Conservation (phyloP, 1,284 basidiomycete genomes). For the Microbotryum scabiosae region DNA sequence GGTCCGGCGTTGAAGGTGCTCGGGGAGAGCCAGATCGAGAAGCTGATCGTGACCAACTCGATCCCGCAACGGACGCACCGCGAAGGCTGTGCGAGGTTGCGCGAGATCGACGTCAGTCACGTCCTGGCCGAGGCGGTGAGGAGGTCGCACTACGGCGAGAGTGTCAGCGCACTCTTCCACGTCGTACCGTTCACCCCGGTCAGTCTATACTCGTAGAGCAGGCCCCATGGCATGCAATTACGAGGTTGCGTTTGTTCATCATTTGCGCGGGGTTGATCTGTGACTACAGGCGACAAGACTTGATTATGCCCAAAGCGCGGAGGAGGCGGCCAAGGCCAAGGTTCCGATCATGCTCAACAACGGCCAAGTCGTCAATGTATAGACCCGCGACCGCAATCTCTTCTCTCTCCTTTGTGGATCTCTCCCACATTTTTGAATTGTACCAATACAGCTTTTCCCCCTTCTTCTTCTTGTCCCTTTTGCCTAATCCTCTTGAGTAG, state of each 20-base stretch:
- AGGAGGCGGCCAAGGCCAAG: not conserved
- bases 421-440: no score
- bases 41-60: conserved; percentile 97
- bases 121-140: conserved; percentile 96
- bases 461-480: no score
- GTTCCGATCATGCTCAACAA: not conserved
- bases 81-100: conserved; percentile 70
- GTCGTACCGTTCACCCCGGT: conserved; percentile 3
- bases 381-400: not conserved
- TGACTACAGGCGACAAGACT: not conserved
- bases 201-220: not conserved
- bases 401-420: no score
- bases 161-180: conserved; percentile 10
- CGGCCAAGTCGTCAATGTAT: conserved; percentile 1
- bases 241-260: not conserved
- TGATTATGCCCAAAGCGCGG: conserved; percentile 5
- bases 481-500: no score
- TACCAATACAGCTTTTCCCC: no score
- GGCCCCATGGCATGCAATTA: not conserved
- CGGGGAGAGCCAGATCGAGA: conserved; percentile 55
- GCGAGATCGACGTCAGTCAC: conserved; percentile 89
- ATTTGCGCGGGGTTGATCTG: not conserved
- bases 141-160: conserved; percentile 51
- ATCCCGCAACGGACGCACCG: conserved; percentile 80
- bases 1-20: conserved; percentile 51